Conservation (phyloP, 164 flowering plant species). For the Magnolia sinica region DNA sequence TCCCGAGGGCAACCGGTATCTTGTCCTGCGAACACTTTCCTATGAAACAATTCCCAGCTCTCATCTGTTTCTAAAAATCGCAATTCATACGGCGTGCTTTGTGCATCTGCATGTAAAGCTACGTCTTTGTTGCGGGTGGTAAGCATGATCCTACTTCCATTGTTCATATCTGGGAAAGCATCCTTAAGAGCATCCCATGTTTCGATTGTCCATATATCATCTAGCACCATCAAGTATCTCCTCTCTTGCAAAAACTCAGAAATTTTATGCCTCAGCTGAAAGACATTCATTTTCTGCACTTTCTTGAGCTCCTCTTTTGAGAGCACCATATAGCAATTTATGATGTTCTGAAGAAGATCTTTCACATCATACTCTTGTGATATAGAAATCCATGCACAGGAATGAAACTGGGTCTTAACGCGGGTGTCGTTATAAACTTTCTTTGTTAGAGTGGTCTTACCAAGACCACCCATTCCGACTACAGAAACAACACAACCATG, state of each 20-base stretch:
- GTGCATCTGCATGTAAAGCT: slow-evolving; percentile 9
- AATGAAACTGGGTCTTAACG: slow-evolving; percentile 20
- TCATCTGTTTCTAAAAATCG: not conserved
- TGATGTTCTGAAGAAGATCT: not conserved
- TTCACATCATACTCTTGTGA: slow-evolving; percentile 25
- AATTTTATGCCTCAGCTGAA: slow-evolving; percentile 38
- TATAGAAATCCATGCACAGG: slow-evolving; percentile 50
- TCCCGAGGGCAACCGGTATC: slow-evolving; percentile 5
- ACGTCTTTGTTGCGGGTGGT: slow-evolving; percentile 38
- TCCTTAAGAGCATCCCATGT: slow-evolving; percentile 37
- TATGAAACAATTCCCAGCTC: not conserved
- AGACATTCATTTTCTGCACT: slow-evolving; percentile 14
- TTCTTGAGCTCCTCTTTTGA: slow-evolving; percentile 33
- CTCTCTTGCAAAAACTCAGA: slow-evolving; percentile 32
- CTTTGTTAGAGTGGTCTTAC: slow-evolving; percentile 49
- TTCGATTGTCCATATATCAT: slow-evolving; percentile 44
- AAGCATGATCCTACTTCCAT: slow-evolving; percentile 36
- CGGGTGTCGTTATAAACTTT: slow-evolving; percentile 28
- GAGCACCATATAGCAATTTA: not conserved
- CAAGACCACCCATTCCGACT: slow-evolving; percentile 56
- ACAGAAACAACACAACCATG: slow-evolving; percentile 28
- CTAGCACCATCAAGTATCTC: slow-evolving; percentile 47
- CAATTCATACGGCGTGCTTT: not conserved
- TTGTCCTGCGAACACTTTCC: slow-evolving; percentile 8
- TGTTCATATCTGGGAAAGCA: slow-evolving; percentile 34